Conservation (phyloP, 1,284 basidiomycete species). For the Athelia sp. region DNA sequence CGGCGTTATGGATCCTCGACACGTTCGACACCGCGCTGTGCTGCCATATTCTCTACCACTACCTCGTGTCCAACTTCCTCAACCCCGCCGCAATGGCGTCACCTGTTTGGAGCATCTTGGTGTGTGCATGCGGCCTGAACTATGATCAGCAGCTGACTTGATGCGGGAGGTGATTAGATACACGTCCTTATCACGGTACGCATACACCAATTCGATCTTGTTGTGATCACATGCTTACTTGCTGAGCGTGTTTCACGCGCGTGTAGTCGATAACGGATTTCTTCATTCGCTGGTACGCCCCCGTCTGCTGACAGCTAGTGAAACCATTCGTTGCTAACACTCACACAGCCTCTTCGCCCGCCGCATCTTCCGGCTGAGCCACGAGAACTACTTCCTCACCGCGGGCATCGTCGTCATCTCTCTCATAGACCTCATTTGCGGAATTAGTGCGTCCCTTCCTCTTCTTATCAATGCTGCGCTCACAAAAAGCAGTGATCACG, state of each 20-base stretch:
- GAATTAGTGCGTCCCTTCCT: conserved; percentile 9
- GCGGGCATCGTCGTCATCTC: neutral
- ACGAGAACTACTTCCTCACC: neutral
- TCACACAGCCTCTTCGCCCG: neutral
- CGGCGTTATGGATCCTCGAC: conserved; percentile 27
- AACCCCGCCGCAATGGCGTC: conserved; percentile 34
- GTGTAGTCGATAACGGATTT: neutral
- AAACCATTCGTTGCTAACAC: neutral
- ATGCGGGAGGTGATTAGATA: neutral
- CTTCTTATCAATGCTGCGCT: neutral
- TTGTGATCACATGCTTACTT: neutral
- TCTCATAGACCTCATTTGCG: conserved; percentile 33
- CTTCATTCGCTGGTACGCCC: neutral
- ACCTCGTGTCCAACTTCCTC: conserved; percentile 45
- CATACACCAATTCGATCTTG: neutral
- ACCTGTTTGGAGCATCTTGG: conserved; percentile 34
- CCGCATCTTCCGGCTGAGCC: neutral
- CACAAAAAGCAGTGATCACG: neutral
- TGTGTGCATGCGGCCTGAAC: neutral
- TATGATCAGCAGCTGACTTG: neutral
- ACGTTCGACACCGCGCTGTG: conserved; percentile 46
- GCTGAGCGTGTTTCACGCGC: no score
- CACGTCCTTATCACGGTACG: neutral
- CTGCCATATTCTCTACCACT: conserved; percentile 47
- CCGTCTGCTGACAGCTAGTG: neutral